Conservation (phyloP, 2,329 filamentous ascomycete species). For the Fusarium sp. region DNA sequence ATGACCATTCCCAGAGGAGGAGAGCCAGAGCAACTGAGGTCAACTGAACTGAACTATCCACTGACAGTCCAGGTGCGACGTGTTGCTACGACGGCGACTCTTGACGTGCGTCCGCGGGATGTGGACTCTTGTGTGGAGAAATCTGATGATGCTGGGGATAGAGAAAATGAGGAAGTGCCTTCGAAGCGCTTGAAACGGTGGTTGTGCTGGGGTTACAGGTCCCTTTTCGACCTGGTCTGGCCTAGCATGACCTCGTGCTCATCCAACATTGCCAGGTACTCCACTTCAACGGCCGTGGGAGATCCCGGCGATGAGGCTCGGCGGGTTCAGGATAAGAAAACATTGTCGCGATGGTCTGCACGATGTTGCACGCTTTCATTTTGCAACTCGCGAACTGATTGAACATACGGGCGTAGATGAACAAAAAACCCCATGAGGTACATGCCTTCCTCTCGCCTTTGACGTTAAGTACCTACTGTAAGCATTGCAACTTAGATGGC, state of each 20-base stretch:
- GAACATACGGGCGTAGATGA: slow-evolving; percentile 13
- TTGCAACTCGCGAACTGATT: neutral
- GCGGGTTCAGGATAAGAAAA: slow-evolving; percentile 30
- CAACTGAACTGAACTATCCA: slow-evolving; percentile 28
- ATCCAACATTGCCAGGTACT: slow-evolving; percentile 5
- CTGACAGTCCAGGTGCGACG: slow-evolving; percentile 39
- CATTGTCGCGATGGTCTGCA: slow-evolving; percentile 16
- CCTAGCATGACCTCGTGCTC: slow-evolving; percentile 21
- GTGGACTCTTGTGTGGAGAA: slow-evolving; percentile 40
- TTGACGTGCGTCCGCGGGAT: slow-evolving; percentile 39
- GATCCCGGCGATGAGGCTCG: slow-evolving; percentile 32
- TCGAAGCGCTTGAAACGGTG: slow-evolving; percentile 24
- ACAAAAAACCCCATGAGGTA: slow-evolving; percentile 24
- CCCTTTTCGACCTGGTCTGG: slow-evolving; percentile 18
- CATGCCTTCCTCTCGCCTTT: neutral
- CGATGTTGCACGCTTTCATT: slow-evolving; percentile 10
- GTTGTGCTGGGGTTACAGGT: slow-evolving; percentile 38
- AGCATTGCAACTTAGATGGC: slow-evolving; percentile 22
- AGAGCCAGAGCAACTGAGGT: slow-evolving; percentile 1
- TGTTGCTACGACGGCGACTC: slow-evolving; percentile 41
- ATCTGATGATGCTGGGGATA: slow-evolving; percentile 35
- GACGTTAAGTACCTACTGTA: neutral
- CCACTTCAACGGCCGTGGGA: slow-evolving; percentile 19
- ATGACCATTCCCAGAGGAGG: slow-evolving; percentile 21
- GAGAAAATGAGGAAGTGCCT: slow-evolving; percentile 19